Conservation (phyloP, 345 rosid genomes). For the Anastatica hierochuntica region DNA sequence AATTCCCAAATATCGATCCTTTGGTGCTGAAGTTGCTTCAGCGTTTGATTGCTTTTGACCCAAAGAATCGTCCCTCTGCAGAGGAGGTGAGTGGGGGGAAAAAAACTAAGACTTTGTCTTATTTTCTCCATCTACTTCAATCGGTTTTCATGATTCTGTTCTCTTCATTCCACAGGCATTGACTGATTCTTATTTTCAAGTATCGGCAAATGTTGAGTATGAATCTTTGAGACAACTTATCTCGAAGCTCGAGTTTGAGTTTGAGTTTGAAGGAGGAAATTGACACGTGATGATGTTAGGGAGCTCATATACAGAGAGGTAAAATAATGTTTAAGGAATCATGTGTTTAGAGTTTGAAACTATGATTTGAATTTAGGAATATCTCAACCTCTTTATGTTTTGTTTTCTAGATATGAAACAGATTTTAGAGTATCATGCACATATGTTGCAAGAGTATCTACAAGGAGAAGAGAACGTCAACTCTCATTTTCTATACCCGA, state of each 20-base stretch:
- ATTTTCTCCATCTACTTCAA: background rate
- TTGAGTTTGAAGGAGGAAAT: slow-evolving; percentile 79
- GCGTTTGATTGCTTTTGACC: slow-evolving; percentile 89
- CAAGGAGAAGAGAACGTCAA: slow-evolving; percentile 64
- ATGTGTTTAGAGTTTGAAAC: slow-evolving; percentile 3
- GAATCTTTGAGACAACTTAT: slow-evolving; percentile 78
- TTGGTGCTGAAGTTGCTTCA: slow-evolving; percentile 65
- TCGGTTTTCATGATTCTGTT: slow-evolving; percentile 12
- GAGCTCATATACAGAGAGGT: slow-evolving; percentile 97
- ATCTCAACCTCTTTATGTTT: slow-evolving; percentile 8
- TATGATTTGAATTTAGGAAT: background rate
- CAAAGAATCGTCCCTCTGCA: slow-evolving; percentile 88
- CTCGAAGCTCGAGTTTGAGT: slow-evolving; percentile 82
- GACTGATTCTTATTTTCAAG: slow-evolving; percentile 78
- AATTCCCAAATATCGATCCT: slow-evolving; percentile 61
- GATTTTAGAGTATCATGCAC: slow-evolving; percentile 92
- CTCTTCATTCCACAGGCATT: slow-evolving; percentile 50
- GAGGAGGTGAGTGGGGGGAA: slow-evolving; percentile 61
- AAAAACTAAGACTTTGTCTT: background rate
- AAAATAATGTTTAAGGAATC: background rate
- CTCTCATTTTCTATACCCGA: slow-evolving; percentile 77
- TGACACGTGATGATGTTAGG: slow-evolving; percentile 71
- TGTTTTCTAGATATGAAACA: slow-evolving; percentile 24
- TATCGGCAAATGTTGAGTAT: slow-evolving; percentile 53
- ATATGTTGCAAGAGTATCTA: slow-evolving; percentile 59